A percentile compares a stretch with the other conserved stretches of the same genome.
Conservation (phyloP, 2,329 filamentous ascomycete species). For the Xylaria sp. region DNA sequence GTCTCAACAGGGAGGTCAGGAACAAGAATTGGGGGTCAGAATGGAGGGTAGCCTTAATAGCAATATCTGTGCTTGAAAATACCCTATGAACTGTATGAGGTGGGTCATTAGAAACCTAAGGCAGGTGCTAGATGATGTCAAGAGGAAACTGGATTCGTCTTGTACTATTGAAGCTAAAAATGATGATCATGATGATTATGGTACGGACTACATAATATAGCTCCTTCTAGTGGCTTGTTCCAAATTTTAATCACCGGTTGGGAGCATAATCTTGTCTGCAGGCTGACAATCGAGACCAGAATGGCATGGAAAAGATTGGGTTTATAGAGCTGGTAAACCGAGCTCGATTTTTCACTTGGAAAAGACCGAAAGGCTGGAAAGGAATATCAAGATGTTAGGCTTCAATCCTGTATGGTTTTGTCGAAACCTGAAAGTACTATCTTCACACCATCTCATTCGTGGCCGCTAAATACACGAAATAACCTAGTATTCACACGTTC, state of each 20-base stretch:
- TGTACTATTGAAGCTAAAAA: background rate
- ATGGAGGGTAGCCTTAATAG: background rate
- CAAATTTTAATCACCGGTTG: background rate
- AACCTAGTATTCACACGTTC: background rate
- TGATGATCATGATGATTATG: background rate
- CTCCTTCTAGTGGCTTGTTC: background rate
- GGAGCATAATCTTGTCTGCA: background rate
- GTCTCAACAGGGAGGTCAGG: slow-evolving; percentile 23
- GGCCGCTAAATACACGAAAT: background rate
- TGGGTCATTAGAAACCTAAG: background rate
- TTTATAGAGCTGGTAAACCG: background rate
- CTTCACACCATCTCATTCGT: background rate
- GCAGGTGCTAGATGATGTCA: background rate
- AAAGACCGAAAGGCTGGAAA: background rate
- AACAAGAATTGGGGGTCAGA: slow-evolving; percentile 3
- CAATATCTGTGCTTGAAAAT: background rate
- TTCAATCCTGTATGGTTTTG: background rate
- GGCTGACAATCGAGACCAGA: background rate
- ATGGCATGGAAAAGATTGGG: too few relatives aligned
- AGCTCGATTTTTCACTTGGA: background rate
- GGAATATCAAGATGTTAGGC: background rate
- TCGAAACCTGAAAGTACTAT: background rate
- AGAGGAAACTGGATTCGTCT: background rate
- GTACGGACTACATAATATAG: background rate
- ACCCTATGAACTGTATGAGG: background rate